A percentile compares a stretch with the other conserved stretches of the same genome.
Evolutionary conservation across 2,329 filamentous ascomycete species (phyloP).

Genomic region (Aspergillus alliaceus): DNA sequence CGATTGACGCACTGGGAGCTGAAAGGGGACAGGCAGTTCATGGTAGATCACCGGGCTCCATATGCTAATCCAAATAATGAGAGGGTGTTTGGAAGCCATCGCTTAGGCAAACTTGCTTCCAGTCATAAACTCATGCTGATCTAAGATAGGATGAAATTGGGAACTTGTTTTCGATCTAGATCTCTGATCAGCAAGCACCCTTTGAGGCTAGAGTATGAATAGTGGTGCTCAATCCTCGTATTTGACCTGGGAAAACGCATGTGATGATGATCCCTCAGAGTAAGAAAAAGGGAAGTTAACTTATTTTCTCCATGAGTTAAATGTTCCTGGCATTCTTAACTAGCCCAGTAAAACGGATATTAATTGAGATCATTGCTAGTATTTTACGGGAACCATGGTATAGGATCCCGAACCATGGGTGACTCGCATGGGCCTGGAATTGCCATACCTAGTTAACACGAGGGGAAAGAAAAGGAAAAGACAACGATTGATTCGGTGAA

Average conservation of each 20-base stretch:
- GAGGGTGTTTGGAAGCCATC: not conserved
- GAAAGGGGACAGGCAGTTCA: not conserved
- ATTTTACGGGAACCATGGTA: too few relatives aligned
- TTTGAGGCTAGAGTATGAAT: not conserved
- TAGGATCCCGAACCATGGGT: not conserved
- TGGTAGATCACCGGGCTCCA: not conserved
- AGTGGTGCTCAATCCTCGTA: not conserved
- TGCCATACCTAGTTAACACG: not conserved
- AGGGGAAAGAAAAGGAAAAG: not conserved
- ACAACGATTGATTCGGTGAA: not conserved
- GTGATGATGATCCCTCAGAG: not conserved
- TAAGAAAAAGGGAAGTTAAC: not conserved
- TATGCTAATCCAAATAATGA: not conserved
- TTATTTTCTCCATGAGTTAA: not conserved
- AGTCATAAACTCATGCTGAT: not conserved
- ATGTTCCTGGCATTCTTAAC: not conserved
- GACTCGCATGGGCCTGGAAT: not conserved
- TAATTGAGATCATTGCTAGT: not conserved
- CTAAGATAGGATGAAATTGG: not conserved
- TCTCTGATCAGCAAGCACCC: not conserved
- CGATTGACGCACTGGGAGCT: not conserved
- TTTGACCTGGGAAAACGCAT: not conserved
- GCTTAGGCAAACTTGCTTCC: not conserved
- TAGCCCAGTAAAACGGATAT: not conserved
- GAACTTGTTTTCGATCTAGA: not conserved